phyloP scores from a whole-genome alignment of 768 basidiomycete genomes.

The Mycena galopus region DNA sequence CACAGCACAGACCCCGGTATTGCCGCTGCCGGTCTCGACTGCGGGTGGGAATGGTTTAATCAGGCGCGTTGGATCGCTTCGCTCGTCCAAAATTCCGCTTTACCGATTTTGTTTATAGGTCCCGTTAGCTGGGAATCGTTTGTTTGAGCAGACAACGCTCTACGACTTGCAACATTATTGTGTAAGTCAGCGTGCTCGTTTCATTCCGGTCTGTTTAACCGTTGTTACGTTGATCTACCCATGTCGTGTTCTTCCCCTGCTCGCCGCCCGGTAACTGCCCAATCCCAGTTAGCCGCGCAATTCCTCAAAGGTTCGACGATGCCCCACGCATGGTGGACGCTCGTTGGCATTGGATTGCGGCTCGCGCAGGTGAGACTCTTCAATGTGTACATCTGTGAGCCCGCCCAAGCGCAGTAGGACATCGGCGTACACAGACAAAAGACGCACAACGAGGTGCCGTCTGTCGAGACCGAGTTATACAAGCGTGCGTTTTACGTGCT shows the following conservation, averaged over 20 bases:
- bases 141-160: conserved; percentile 72
- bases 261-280: not conserved
- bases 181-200: too few species aligned
- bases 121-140: conserved; percentile 69
- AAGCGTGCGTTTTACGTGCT: conserved; percentile 74
- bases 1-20: conserved; percentile 69
- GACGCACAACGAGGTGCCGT: conserved; percentile 47
- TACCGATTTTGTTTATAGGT: not conserved
- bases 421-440: conserved; percentile 39
- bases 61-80: conserved; percentile 54
- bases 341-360: conserved; percentile 60
- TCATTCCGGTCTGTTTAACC: too few species aligned
- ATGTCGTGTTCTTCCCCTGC: too few species aligned
- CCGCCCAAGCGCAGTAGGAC: conserved; percentile 54
- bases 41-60: conserved; percentile 77
- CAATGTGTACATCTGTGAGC: conserved; percentile 47
- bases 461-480: conserved; percentile 77
- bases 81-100: not conserved
- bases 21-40: conserved; percentile 47
- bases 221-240: too few species aligned
- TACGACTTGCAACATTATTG: conserved; percentile 81
- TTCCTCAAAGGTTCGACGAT: conserved; percentile 69
- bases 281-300: conserved; percentile 62
- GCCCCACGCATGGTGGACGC: conserved; percentile 76
- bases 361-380: conserved; percentile 45